Conservation (phyloP, 2,329 filamentous ascomycete genomes). For the Fusarium sp. region DNA sequence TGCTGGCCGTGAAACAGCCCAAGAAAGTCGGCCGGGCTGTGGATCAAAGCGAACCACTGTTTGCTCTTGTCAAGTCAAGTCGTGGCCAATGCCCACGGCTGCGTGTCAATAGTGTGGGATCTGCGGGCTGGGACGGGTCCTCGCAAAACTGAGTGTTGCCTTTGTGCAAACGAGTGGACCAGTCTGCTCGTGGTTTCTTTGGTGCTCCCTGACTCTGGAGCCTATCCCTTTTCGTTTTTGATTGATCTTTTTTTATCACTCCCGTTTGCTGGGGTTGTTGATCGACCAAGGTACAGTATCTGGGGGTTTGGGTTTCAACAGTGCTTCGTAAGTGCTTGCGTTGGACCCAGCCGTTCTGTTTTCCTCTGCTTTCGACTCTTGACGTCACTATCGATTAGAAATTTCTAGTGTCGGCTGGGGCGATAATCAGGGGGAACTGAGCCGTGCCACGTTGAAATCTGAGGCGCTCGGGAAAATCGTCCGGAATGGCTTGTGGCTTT, state of each 20-base stretch:
- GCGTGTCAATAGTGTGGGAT: conserved; percentile 38
- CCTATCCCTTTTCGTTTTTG: conserved; percentile 45
- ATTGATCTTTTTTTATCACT: conserved; percentile 29
- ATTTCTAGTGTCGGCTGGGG: conserved; percentile 28
- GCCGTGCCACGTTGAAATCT: conserved; percentile 37
- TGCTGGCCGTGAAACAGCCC: conserved; percentile 37
- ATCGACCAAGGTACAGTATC: conserved; percentile 3
- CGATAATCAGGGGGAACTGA: conserved; percentile 32
- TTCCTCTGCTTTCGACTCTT: conserved; percentile 12
- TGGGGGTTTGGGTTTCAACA: conserved; percentile 15
- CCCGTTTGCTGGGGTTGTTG: neutral
- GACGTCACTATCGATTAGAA: conserved; percentile 36
- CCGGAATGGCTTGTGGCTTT: conserved; percentile 36
- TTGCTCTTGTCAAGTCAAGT: conserved; percentile 14
- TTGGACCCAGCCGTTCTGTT: conserved; percentile 9
- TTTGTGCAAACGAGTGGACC: conserved; percentile 10
- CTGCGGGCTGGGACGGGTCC: conserved; percentile 24
- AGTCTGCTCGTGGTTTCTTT: conserved; percentile 14
- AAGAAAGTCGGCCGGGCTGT: conserved; percentile 24
- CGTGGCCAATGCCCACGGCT: conserved; percentile 20
- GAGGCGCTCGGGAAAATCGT: conserved; percentile 22
- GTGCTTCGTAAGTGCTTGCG: conserved; percentile 34
- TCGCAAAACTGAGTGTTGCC: conserved; percentile 21
- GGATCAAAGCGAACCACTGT: conserved; percentile 15
- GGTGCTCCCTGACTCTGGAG: conserved; percentile 20